phyloP scores from a whole-genome alignment of 2,329 filamentous ascomycete genomes.

The Diaporthe eres region DNA sequence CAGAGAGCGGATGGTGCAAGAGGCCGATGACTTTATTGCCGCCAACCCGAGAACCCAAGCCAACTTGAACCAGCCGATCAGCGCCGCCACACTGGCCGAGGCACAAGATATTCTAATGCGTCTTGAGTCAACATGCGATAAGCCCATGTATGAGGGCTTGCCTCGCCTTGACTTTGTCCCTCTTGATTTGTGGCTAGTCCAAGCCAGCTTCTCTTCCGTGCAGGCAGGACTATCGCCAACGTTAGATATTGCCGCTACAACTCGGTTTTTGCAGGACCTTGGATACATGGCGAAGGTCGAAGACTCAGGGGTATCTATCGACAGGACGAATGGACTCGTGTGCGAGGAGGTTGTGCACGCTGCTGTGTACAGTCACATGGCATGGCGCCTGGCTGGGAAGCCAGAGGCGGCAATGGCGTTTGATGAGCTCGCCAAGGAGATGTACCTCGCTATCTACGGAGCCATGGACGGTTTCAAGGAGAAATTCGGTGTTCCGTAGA shows the following conservation, averaged over 20 bases:
- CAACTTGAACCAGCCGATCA: not conserved
- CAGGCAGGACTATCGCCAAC: not conserved
- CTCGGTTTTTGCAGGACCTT: not conserved
- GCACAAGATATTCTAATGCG: not conserved
- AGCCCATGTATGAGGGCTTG: not conserved
- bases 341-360: not conserved
- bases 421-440: not conserved
- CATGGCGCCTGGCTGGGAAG: not conserved
- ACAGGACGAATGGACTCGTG: not conserved
- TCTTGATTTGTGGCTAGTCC: not conserved
- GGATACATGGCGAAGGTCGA: not conserved
- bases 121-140: not conserved
- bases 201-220: not conserved
- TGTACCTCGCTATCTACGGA: not conserved
- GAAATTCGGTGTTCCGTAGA: not conserved
- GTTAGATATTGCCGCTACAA: not conserved
- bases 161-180: not conserved
- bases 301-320: not conserved
- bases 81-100: not conserved
- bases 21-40: conserved; percentile 41
- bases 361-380: not conserved
- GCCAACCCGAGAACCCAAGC: not conserved
- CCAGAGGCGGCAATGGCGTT: not conserved
- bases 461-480: conserved; percentile 7
- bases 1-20: conserved; percentile 44